Evolutionary conservation across 2,329 filamentous ascomycete genomes (phyloP), one percentile per base, ranked within the genome.

Genomic region (Colletotrichum spaethianum): DNA sequence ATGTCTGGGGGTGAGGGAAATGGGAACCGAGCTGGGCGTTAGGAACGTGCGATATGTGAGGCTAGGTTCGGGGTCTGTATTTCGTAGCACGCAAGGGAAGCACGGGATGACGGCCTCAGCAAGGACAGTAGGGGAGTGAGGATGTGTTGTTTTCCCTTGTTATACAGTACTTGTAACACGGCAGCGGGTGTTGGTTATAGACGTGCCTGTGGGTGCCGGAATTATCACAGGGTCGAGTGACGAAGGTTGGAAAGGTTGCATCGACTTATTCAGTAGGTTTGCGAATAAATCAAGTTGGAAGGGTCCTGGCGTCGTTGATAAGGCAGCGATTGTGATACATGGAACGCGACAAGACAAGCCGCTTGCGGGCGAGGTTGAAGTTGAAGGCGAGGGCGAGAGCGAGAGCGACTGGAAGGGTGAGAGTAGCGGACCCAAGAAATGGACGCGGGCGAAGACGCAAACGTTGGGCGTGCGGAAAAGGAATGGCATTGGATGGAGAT

Each of bases 401-500:
- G 40, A 64, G n/a, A 12, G 48, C 11, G 42, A 28, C 52, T 36
- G n/a, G 20, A 46, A 46, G 46, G 40, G 42, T 44, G 46, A 60
- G 14, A 40, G 28, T 40, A 53, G 31, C 36, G 36, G 55, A 55
- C n/a, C 40, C 33, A 38, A 59, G 44, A 57, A 33, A 28, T 26
- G 46, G 50, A 44, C 40, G 44, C 26, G 48, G n/a, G 9, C 16
- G n/a, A 67, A 50, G 42, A 38, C 33, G 33, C 18, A 67, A 46
- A 61, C 11, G 63, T 62, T 67, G 63, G 55, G 23, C 14, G 48
- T 55, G 44, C 28, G 18, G 55, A 26, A 61, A 28, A 36, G 53
- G 60, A 60, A 36, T 60, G 56, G 55, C 56, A 67, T 60, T 70
- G 63, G 55, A 61, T 61, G 33, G 56, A 62, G 48, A 71, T 62